Evolutionary conservation across 345 rosid species (phyloP), one percentile per base, ranked within the genome.

Genomic region (Punica granatum): DNA sequence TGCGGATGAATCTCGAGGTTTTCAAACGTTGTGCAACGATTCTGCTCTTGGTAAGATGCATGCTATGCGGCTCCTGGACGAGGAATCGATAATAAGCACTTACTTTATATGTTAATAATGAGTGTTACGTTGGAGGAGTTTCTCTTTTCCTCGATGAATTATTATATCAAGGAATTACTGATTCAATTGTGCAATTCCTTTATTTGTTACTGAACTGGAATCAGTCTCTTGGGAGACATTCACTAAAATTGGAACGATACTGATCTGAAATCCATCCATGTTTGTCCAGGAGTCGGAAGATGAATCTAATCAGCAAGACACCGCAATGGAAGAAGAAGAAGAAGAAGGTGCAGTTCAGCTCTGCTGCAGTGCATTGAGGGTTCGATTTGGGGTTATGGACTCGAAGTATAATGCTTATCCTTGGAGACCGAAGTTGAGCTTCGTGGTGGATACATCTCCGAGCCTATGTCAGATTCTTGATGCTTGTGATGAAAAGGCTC

Each of bases 1-100:
- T 91, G 54, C 73, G 90, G 43, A 86, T 94, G 97, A 94, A 94
- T 79, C 88, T 94, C 72, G 96, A 94, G 81, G 96, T 91, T 75
- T 60, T 94, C 43, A 94, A 94, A 76, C 78, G 81, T 35, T 94
- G 99, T 78, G 97, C 97, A 8, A 85, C 97, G 1, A 97, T 91
- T 70, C 78, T 94, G 69, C 84, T 94, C 83, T 73, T 94, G 95
- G 99, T 91, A 83, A 75, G 79, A 78, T 65, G 46, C 23, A 75
- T 60, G 41, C 1, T 36, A 51, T n/a, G n/a, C n/a, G n/a, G n/a
- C n/a, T n/a, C n/a, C n/a, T n/a, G n/a, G n/a, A n/a, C n/a, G n/a
- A n/a, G n/a, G n/a, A n/a, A n/a, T n/a, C n/a, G 19, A 42, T 34
- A 63, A 28, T 51, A 23, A 51, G 21, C 28, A n/a, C n/a, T n/a